These are phyloP conservation scores for Pyrus hybrid DNA, from an alignment of 331 rosid species.

Conservation along the genomic window DNA sequence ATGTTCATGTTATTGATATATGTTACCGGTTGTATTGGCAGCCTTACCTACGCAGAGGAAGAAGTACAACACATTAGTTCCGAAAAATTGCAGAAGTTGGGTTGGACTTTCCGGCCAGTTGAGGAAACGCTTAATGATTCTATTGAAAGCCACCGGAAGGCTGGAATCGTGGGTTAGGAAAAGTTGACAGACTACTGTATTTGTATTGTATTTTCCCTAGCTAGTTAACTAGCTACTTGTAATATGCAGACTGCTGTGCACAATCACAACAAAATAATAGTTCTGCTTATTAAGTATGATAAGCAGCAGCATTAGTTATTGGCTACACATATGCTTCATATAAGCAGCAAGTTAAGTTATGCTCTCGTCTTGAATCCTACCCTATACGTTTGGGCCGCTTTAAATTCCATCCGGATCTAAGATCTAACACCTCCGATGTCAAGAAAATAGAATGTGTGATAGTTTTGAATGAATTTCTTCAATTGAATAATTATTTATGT, in stretches of 20 bases:
- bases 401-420: no score
- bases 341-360: no score
- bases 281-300: background rate
- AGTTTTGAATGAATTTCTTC: background rate
- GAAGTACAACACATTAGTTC: constrained; percentile 16
- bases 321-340: no score
- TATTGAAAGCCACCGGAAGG: constrained; percentile 36
- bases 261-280: background rate
- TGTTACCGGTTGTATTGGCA: background rate
- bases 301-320: background rate
- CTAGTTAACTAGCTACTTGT: background rate
- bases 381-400: no score
- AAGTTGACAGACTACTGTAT: background rate
- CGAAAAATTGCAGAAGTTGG: constrained; percentile 48
- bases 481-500: no score
- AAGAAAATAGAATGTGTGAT: background rate
- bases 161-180: constrained; percentile 24
- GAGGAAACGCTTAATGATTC: constrained; percentile 58
- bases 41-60: constrained; percentile 4
- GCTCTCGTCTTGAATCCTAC: no score
- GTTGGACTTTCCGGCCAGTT: constrained; percentile 51
- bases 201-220: background rate
- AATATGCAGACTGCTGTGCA: background rate
- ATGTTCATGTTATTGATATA: background rate
- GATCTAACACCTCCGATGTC: background rate